These are phyloP conservation scores for Colletotrichum sp. DNA, from an alignment of 2,329 filamentous ascomycete genomes.

Conservation along the genomic window DNA sequence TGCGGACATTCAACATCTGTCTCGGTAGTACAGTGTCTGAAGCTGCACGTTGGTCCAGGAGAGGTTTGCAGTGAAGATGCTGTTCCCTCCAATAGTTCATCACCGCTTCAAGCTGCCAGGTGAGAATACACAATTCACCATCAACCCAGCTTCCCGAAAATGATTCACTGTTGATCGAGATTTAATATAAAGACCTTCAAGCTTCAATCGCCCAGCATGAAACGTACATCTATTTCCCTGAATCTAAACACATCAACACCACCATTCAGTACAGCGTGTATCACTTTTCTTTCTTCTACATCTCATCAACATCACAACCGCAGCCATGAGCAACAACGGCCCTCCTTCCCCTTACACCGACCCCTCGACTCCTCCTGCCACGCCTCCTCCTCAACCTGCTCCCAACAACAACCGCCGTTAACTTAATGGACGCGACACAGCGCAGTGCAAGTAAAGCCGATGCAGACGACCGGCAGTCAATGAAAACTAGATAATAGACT, in stretches of 20 bases:
- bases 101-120: background rate
- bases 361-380: background rate
- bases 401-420: background rate
- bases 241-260: background rate
- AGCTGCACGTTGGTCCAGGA: background rate
- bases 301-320: background rate
- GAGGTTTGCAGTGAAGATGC: background rate
- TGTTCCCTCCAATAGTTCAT: background rate
- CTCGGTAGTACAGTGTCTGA: background rate
- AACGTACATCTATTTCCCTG: background rate
- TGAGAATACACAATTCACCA: background rate
- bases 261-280: background rate
- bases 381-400: background rate
- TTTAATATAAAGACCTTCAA: background rate
- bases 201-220: background rate
- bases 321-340: background rate
- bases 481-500: background rate
- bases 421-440: background rate
- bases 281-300: background rate
- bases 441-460: background rate
- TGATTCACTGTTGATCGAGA: background rate
- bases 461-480: background rate
- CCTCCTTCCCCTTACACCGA: background rate
- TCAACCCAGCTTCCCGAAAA: background rate
- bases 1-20: background rate